Base-by-base conservation (phyloP, 192 early-diverging fungal genomes). In the Diversispora epigaea region DNA sequence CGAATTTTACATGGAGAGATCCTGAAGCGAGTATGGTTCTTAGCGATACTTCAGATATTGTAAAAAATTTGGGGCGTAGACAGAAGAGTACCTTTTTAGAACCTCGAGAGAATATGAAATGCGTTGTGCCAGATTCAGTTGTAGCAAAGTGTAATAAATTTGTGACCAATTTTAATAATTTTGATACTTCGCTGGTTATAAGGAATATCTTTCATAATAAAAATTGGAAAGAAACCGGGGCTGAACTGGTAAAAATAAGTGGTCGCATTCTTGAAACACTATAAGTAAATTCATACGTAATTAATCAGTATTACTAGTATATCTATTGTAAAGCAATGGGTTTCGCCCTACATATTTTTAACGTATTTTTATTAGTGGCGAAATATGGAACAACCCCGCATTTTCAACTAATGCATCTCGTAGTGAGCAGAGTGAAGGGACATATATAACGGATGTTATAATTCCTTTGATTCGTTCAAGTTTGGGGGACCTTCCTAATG, bases 91-190 rank as follows among this genome's bases (percentile, higher is more conserved):
- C 9, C 41, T 66, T 44, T 25, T 19, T 44, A n/a, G 65, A 67
- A 67, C 65, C 65, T 67, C n/a, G 43, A 15, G 65, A 67, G 46
- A 67, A 67, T 19, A 67, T 67, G 65, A 67, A 46, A 67, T 67
- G 17, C 8, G 46, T 7, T 21, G 17, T 67, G 2, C 65, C 15
- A 4, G 43, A 46, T 67, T 67, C 45, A 1, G 65, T 67, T 46
- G 21, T 60, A 19, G 39, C 64, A 19, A 66, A 65, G 39, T 45
- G 63, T 65, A 8, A 40, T 44, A 21, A 66, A 43, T 66, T 66
- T 66, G 45, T 39, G 40, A 61, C 14, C 21, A 61, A 61, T 61
- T 6, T 61, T 17, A 61, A 61, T 39, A 61, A 9, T 61, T 61
- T 19, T 19, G 21, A 66, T 14, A 14, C 41, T 66, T 43, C 41